Base-by-base conservation (phyloP, 176 grass and related monocot species). In the Cenchrus americanus region DNA sequence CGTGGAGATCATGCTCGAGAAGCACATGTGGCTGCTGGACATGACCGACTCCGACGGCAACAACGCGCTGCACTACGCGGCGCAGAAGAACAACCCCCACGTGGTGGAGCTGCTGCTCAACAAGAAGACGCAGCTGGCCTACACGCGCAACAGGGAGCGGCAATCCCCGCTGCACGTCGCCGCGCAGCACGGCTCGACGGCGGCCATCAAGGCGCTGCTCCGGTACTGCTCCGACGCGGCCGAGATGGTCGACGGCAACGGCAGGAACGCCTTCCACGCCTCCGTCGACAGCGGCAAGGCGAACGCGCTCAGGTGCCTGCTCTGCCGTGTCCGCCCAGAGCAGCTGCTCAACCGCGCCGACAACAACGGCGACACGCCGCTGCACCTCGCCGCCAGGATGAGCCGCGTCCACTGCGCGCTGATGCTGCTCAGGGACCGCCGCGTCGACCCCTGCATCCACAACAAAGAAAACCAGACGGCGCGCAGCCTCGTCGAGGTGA, bases 11-110 rank as follows among this genome's bases (percentile, higher is more conserved):
- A 41, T 94, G 44, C 54, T 94, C 10, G 2, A 59, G 49, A 49
- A 17, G 51, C 60, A 37, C 34, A 37, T 37, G 34, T 37, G 44
- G 26, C 8, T 87, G 21, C 1, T 83, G 48, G 80, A 83, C 13
- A 14, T 27, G 30, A 77, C 67, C 11, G 88, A 88, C 30, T n/a
- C 74, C 59, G 6, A 4, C 6, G 86, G 68, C 10, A 86, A 86
- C 75, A 91, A 71, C 68, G 88, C 79, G 27, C 86, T 94, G 75
- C 92, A 91, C 73, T 91, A 91, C 87, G 92, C 88, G 0, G 92
- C 88, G 34, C 88, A 91, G 26, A 86, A 86, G 80, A 65, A 88
- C 83, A 63, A 75, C 42, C 12, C 12, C 12, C 75, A 58, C 23
- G 76, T 79, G 19, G 89, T 87, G 54, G 57, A 78, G 60, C 48